These are phyloP conservation scores for Amaranthus hypochondriacus DNA, from an alignment of 148 eudicot species.

Conservation along the genomic window DNA sequence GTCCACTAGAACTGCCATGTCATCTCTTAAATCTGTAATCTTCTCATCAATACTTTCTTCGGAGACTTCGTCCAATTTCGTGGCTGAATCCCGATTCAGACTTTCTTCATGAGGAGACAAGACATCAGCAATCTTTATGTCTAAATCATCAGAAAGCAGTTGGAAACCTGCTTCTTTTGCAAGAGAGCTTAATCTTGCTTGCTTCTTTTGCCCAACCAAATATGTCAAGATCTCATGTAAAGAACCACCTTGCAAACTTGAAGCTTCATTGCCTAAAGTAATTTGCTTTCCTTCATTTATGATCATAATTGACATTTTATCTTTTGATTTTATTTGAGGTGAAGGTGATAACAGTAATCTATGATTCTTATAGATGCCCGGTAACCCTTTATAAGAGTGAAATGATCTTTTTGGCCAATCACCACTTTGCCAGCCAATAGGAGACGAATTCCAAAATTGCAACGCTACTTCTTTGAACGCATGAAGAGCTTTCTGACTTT, in stretches of 20 bases:
- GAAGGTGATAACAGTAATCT: slow-evolving; percentile 35
- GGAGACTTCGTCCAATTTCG: slow-evolving; percentile 25
- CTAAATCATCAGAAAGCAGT: slow-evolving; percentile 79
- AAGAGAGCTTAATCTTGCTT: slow-evolving; percentile 60
- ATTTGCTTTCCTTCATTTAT: slow-evolving; percentile 54
- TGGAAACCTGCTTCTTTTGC: slow-evolving; percentile 87
- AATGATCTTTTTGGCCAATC: slow-evolving; percentile 27
- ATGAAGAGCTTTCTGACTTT: slow-evolving; percentile 56
- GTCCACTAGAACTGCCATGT: slow-evolving; percentile 19
- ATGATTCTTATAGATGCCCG: slow-evolving; percentile 25
- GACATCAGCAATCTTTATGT: slow-evolving; percentile 45
- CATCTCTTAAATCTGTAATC: slow-evolving; percentile 19
- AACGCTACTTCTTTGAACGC: slow-evolving; percentile 58
- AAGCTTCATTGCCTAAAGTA: slow-evolving; percentile 36
- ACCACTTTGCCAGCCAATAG: slow-evolving; percentile 24
- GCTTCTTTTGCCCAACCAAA: slow-evolving; percentile 47
- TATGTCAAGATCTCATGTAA: slow-evolving; percentile 64
- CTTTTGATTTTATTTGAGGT: slow-evolving; percentile 37
- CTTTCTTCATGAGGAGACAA: slow-evolving; percentile 30
- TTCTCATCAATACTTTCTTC: slow-evolving; percentile 22
- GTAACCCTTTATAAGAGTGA: slow-evolving; percentile 34
- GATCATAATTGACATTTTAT: slow-evolving; percentile 62
- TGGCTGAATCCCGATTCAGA: slow-evolving; percentile 22
- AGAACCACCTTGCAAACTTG: slow-evolving; percentile 51
- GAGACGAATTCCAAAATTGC: slow-evolving; percentile 26